These are phyloP conservation scores for Annulohypoxylon bovei DNA, from an alignment of 495 filamentous ascomycete species.

Conservation along the genomic window DNA sequence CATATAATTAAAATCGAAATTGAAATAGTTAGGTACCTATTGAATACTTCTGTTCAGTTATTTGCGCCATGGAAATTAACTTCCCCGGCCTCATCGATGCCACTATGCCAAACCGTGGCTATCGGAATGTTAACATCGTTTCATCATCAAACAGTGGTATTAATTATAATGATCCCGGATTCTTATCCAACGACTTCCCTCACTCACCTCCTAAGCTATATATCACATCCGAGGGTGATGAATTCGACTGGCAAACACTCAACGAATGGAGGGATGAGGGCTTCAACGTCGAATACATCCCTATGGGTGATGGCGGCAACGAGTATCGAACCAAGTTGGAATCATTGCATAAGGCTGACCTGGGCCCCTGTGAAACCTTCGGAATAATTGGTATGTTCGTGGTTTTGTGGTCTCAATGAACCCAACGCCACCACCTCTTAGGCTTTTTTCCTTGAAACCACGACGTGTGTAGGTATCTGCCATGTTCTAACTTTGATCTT, in stretches of 20 bases:
- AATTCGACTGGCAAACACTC: slow-evolving; percentile 68
- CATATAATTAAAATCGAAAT: not conserved
- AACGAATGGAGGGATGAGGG: slow-evolving; percentile 72
- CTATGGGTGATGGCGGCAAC: slow-evolving; percentile 63
- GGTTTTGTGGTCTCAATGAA: not conserved
- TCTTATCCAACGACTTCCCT: slow-evolving; percentile 50
- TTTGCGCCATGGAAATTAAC: slow-evolving; percentile 46
- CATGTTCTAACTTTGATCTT: slow-evolving; percentile 8
- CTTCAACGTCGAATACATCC: slow-evolving; percentile 70
- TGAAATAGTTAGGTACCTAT: not conserved
- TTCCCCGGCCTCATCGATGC: slow-evolving; percentile 46
- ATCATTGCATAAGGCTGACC: slow-evolving; percentile 29
- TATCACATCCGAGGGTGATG: slow-evolving; percentile 68
- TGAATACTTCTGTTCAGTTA: not conserved
- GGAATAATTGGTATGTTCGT: slow-evolving; percentile 48
- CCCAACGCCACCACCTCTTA: not conserved
- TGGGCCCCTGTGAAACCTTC: slow-evolving; percentile 49
- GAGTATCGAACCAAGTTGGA: slow-evolving; percentile 61
- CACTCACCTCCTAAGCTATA: slow-evolving; percentile 65
- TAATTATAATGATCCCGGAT: slow-evolving; percentile 51
- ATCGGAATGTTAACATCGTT: slow-evolving; percentile 48
- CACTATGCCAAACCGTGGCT: slow-evolving; percentile 43
- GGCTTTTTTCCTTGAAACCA: not conserved
- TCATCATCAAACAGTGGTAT: slow-evolving; percentile 42
- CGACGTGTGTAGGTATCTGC: not conserved